These are phyloP conservation scores for Chloranthus sessilifolius DNA, from an alignment of 164 flowering plant genomes.

Conservation along the genomic window DNA sequence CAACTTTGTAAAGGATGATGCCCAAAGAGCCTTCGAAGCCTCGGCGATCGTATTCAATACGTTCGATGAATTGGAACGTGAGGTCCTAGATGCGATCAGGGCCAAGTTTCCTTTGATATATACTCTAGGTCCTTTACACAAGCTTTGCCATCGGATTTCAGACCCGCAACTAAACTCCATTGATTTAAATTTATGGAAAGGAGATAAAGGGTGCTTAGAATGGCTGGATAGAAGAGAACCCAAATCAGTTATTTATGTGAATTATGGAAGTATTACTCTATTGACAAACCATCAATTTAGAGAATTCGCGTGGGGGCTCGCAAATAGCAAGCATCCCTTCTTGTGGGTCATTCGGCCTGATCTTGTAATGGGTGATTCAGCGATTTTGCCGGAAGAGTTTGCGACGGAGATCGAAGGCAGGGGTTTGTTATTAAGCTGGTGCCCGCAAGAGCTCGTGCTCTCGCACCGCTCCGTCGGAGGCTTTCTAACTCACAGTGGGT, in stretches of 20 bases:
- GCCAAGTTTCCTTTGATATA: slow-evolving; percentile 9
- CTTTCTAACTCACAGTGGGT: slow-evolving; percentile 18
- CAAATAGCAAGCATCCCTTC: slow-evolving; percentile 27
- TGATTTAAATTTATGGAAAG: slow-evolving; percentile 27
- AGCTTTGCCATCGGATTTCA: slow-evolving; percentile 1
- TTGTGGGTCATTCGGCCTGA: slow-evolving; percentile 56
- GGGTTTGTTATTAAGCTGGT: slow-evolving; percentile 15
- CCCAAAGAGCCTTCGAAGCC: slow-evolving; percentile 7
- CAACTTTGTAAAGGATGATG: slow-evolving; percentile 4
- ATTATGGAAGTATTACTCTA: slow-evolving; percentile 34
- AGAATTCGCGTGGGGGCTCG: slow-evolving; percentile 48
- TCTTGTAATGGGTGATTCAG: slow-evolving; percentile 31
- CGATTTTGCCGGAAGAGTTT: slow-evolving; percentile 11
- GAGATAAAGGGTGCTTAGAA: slow-evolving; percentile 22
- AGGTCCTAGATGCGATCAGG: slow-evolving; percentile 14
- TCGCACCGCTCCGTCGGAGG: slow-evolving; percentile 11
- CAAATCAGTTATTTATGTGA: slow-evolving; percentile 31
- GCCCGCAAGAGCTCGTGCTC: slow-evolving; percentile 14
- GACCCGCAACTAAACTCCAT: not conserved
- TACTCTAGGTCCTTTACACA: slow-evolving; percentile 24
- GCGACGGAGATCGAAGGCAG: slow-evolving; percentile 12
- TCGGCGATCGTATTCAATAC: slow-evolving; percentile 20
- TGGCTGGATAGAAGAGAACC: slow-evolving; percentile 28
- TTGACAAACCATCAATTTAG: slow-evolving; percentile 21
- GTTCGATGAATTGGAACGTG: slow-evolving; percentile 14